Evolutionary conservation across 139 green algal genomes (phyloP), one percentile per base, ranked within the genome.

Genomic region (Diplosphaera chodatii): DNA sequence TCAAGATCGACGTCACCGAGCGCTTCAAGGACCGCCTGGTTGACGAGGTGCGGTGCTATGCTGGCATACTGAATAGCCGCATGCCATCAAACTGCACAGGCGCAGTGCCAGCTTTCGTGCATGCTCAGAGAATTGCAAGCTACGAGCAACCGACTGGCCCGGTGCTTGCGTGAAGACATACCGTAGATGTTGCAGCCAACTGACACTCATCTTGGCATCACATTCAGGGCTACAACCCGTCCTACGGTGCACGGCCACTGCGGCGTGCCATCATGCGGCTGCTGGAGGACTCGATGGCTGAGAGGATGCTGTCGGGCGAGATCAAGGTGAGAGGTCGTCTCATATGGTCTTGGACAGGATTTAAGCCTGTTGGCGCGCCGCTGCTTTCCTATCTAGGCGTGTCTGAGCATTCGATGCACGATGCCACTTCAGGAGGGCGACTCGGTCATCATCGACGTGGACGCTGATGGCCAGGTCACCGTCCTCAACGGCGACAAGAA

Each of bases 181-280:
- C n/a, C n/a, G n/a, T n/a, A n/a, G n/a, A n/a, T n/a, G n/a, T n/a
- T n/a, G n/a, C n/a, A n/a, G n/a, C n/a, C n/a, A 48, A 10, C 10
- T 48, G 37, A 48, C 37, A 48, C 8, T 48, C 37, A 10, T 48
- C 8, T 48, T 48, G n/a, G n/a, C n/a, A n/a, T n/a, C n/a, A n/a
- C n/a, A n/a, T n/a, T n/a, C 37, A 48, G 87, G 96, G 96, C 30
- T 99, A 97, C 92, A 98, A 95, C 86, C 95, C 96, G 65, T 80
- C 86, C 15, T 99, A 99, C 77, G 96, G 96, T 75, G 96, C 96
- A 0, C 86, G 96, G 72, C 96, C 96, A n/a, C 89, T 99, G 82
- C 87, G 96, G 63, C 90, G 96, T 76, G 94, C 96, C 74, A 98
- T 99, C 87, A 98, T 98, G 94, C 84, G 96, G 8, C 82, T 99